These are phyloP conservation scores for Trichocladium antarcticum DNA, from an alignment of 495 filamentous ascomycete species.

Conservation along the genomic window DNA sequence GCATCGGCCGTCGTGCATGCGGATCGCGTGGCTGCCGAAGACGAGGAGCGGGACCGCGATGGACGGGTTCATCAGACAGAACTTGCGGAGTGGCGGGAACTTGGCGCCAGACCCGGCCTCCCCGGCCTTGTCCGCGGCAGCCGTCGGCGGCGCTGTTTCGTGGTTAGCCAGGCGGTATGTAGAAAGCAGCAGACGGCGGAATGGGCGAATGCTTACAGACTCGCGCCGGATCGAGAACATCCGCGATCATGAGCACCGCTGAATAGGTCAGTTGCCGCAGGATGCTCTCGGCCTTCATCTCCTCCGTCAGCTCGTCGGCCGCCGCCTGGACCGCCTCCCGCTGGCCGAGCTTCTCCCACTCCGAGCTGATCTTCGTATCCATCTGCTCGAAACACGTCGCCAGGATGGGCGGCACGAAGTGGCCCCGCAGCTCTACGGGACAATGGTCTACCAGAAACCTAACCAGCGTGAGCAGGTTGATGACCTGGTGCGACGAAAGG, in stretches of 20 bases:
- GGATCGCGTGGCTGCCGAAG: conserved; percentile 82
- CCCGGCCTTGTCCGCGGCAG: background rate
- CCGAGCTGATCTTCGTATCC: conserved; percentile 70
- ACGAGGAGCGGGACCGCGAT: conserved; percentile 81
- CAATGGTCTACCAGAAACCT: conserved; percentile 84
- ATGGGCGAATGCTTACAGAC: conserved; percentile 32
- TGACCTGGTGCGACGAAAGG: conserved; percentile 86
- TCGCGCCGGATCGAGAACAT: conserved; percentile 66
- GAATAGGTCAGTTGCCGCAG: conserved; percentile 87
- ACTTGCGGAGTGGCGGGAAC: conserved; percentile 53
- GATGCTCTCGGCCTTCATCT: conserved; percentile 98
- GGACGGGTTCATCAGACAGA: conserved; percentile 65
- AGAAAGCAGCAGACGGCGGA: background rate
- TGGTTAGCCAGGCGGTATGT: conserved; percentile 13
- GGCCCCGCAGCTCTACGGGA: conserved; percentile 59
- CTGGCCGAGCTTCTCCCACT: conserved; percentile 67
- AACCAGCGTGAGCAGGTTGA: conserved; percentile 75
- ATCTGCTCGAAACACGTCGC: conserved; percentile 73
- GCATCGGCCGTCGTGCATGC: conserved; percentile 82
- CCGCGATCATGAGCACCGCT: conserved; percentile 79
- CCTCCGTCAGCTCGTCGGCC: conserved; percentile 64
- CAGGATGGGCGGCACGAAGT: conserved; percentile 81
- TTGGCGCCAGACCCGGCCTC: background rate
- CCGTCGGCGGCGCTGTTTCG: background rate
- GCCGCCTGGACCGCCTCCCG: conserved; percentile 43